Percentiles rank a stretch among this genome's conserved stretches.
Evolutionary conservation across 768 basidiomycete genomes (phyloP).

Genomic region (Candolleomyces eurysporus): DNA sequence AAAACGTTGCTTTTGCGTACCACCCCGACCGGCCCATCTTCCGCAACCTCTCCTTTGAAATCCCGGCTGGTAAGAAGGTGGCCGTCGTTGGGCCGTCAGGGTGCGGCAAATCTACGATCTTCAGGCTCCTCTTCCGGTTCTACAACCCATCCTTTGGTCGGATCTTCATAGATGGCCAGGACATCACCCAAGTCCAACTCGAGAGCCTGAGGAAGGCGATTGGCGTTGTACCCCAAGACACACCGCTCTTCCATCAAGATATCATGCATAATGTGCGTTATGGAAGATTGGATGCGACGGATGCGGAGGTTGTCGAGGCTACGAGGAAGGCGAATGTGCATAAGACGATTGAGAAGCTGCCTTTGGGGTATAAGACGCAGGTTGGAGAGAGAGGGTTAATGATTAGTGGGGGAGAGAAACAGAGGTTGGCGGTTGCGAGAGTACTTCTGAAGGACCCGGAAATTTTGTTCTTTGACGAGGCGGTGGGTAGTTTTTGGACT

Average conservation of each 20-base stretch:
- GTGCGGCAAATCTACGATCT: slow-evolving; percentile 96
- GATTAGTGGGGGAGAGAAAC: slow-evolving; percentile 99
- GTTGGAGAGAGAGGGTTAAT: slow-evolving; percentile 97
- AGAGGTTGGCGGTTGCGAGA: slow-evolving; percentile 90
- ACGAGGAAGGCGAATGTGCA: slow-evolving; percentile 87
- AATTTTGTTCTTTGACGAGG: slow-evolving; percentile 98
- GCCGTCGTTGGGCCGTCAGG: slow-evolving; percentile 97
- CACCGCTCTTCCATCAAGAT: slow-evolving; percentile 94
- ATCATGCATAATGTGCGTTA: slow-evolving; percentile 96
- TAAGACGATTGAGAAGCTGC: slow-evolving; percentile 72
- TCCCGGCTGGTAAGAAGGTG: slow-evolving; percentile 95
- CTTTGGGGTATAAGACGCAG: slow-evolving; percentile 84
- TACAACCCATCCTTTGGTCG: slow-evolving; percentile 80
- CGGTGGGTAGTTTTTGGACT: slow-evolving; percentile 56
- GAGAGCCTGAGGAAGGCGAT: slow-evolving; percentile 70
- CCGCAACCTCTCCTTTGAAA: slow-evolving; percentile 78
- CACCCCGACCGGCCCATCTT: slow-evolving; percentile 93
- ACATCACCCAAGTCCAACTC: slow-evolving; percentile 71
- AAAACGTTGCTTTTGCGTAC: slow-evolving; percentile 90
- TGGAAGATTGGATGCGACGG: slow-evolving; percentile 81
- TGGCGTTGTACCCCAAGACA: slow-evolving; percentile 97
- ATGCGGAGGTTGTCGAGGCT: slow-evolving; percentile 85
- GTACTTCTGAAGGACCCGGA: slow-evolving; percentile 92
- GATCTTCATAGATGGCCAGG: slow-evolving; percentile 89
- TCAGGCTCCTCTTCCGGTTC: slow-evolving; percentile 92